Percentiles rank a stretch among this genome's conserved stretches.
phyloP scores from a whole-genome alignment of 2,329 filamentous ascomycete species.

The Nigrograna mackinnonii region DNA sequence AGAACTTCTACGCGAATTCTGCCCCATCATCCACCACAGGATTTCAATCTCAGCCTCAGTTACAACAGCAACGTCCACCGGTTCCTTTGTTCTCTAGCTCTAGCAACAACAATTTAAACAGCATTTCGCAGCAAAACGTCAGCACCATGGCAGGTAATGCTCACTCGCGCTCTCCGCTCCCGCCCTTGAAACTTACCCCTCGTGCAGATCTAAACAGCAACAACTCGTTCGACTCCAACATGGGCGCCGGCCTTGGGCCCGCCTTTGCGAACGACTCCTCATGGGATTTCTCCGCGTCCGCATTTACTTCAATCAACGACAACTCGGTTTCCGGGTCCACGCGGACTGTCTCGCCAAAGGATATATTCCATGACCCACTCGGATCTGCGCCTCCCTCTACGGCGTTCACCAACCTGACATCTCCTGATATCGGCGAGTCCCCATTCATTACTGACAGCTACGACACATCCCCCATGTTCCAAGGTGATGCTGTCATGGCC shows the following conservation, averaged over 20 bases:
- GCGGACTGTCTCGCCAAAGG: constrained; percentile 79
- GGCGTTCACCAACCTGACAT: constrained; percentile 82
- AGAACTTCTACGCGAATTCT: constrained; percentile 70
- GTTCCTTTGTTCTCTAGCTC: constrained; percentile 71
- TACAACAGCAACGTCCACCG: constrained; percentile 60
- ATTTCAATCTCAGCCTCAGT: constrained; percentile 53
- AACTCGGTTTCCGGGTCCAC: constrained; percentile 40
- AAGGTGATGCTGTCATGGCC: constrained; percentile 58
- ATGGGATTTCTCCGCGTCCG: constrained; percentile 30
- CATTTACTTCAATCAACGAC: constrained; percentile 52
- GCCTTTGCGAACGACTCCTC: constrained; percentile 41
- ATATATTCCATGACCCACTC: constrained; percentile 72
- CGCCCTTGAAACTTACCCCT: constrained; percentile 29
- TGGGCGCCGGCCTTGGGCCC: constrained; percentile 51
- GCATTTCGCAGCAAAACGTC: constrained; percentile 48
- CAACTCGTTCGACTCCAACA: constrained; percentile 49
- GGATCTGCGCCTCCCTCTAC: constrained; percentile 80
- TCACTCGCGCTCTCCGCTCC: constrained; percentile 12
- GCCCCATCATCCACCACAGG: constrained; percentile 63
- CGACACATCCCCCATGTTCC: constrained; percentile 79
- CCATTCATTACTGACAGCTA: constrained; percentile 72
- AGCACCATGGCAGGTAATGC: constrained; percentile 43
- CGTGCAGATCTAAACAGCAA: constrained; percentile 40
- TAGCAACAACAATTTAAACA: constrained; percentile 59
- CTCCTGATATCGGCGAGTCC: constrained; percentile 77